Conservation (phyloP, 202 grass and related monocot species). For the Musa balbisiana region DNA sequence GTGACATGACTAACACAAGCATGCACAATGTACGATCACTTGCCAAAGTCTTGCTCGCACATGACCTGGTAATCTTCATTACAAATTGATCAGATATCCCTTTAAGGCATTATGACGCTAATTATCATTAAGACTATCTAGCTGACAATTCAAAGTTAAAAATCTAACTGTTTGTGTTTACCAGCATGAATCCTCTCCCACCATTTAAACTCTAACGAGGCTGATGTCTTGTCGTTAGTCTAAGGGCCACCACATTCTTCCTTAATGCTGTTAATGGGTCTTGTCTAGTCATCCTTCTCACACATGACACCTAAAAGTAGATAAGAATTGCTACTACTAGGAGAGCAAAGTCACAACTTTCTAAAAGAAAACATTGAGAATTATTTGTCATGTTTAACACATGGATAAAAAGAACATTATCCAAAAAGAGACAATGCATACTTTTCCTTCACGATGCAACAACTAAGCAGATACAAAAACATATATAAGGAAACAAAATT, state of each 20-base stretch:
- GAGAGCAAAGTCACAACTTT: background rate
- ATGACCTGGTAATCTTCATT: too few species aligned
- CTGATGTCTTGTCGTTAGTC: background rate
- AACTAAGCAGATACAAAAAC: background rate
- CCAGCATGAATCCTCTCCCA: background rate
- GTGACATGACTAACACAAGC: too few species aligned
- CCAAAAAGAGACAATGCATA: background rate
- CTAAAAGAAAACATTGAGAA: background rate
- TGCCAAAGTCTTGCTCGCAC: too few species aligned
- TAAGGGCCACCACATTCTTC: background rate
- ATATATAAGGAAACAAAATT: conserved; percentile 17
- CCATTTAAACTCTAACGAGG: background rate
- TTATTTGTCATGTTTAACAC: background rate
- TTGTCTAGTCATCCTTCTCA: background rate
- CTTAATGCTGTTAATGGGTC: background rate
- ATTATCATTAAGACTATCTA: too few species aligned
- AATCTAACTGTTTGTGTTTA: background rate
- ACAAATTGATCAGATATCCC: too few species aligned
- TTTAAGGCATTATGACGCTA: too few species aligned
- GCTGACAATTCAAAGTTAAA: background rate
- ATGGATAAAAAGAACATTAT: background rate
- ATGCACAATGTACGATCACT: too few species aligned
- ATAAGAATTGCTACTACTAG: background rate
- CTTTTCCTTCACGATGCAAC: background rate
- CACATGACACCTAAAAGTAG: background rate